A percentile compares a stretch with the other conserved stretches of the same genome.
Conservation (phyloP, 306 rosid species). For the Fragaria ananassa region DNA sequence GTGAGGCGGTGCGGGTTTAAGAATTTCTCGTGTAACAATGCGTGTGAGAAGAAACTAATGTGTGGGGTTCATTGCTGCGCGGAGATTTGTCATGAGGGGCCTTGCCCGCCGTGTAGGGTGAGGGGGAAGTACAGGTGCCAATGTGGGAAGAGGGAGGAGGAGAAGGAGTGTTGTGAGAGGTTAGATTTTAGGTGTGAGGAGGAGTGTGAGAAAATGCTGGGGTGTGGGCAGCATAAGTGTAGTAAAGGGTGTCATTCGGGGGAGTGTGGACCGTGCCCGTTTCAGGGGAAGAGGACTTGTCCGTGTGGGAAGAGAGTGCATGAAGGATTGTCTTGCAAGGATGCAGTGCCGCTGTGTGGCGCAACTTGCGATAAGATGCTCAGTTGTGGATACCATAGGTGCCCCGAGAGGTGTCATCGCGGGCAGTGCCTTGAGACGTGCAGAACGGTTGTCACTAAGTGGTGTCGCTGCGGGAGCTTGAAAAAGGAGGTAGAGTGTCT, state of each 20-base stretch:
- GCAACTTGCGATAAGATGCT: constrained; percentile 73
- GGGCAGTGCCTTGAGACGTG: constrained; percentile 75
- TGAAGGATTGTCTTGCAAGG: constrained; percentile 84
- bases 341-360: constrained; percentile 64
- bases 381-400: constrained; percentile 68
- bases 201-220: constrained; percentile 56
- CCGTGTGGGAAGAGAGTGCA: constrained; percentile 79
- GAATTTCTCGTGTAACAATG: constrained; percentile 55
- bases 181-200: constrained; percentile 45
- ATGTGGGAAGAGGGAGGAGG: constrained; percentile 66
- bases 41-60: constrained; percentile 53
- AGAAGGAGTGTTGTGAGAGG: constrained; percentile 74
- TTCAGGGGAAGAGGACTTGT: constrained; percentile 78
- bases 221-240: constrained; percentile 79
- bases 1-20: constrained; percentile 78
- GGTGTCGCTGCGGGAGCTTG: constrained; percentile 82
- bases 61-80: constrained; percentile 61
- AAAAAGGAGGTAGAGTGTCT: constrained; percentile 83
- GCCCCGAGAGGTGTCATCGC: constrained; percentile 90
- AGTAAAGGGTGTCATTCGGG: constrained; percentile 71
- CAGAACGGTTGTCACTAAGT: constrained; percentile 67
- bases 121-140: constrained; percentile 48
- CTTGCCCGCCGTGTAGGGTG: constrained; percentile 62
- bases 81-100: constrained; percentile 66
- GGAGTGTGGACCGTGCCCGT: constrained; percentile 75